Evolutionary conservation across 2,329 filamentous ascomycete species (phyloP), one percentile per base, ranked within the genome.

Genomic region (Trichoderma brevicompactum): DNA sequence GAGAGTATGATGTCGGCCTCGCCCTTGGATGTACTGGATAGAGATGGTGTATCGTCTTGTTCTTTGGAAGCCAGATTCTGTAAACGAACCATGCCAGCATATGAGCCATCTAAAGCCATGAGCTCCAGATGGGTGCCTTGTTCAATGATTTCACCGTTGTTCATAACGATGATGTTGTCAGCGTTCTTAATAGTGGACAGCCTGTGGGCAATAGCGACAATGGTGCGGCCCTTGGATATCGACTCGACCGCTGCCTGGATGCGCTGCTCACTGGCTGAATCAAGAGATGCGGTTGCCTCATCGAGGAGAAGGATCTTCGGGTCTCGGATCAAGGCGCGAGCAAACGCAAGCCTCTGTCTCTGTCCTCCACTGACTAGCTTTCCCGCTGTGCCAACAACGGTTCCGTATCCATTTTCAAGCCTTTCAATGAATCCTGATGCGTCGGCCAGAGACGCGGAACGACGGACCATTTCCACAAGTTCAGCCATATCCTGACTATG

Each of bases 141-240:
- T 73, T 91, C 89, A 10, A 88, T 78, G 3, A 89, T 82, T 54
- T 81, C 74, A 0, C 89, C 78, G 13, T 64, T 55, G 28, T 85
- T 81, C 72, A 91, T 81, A 17, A 91, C 88, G 19, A 91, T 79
- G 65, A 92, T 91, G 67, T 86, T 84, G 70, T 91, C 86, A 0
- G 89, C 88, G 61, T 86, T 82, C 70, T 82, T 83, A 67, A 88
- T 86, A 0, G 86, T 88, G 0, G 84, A 86, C 1, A 89, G 75
- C 2, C 86, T 79, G 73, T 89, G 87, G 0, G 89, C 88, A 68
- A 91, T 88, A 15, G 87, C 81, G 63, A 91, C 85, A 0, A 89
- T 87, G 0, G 89, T 91, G 28, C 88, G 80, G 60, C 83, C 81
- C 62, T 81, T 78, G 2, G 79, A 72, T 68, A 83, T 75, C 61